phyloP scores from a whole-genome alignment of 1,284 basidiomycete genomes.

The Naganishia sp. region DNA sequence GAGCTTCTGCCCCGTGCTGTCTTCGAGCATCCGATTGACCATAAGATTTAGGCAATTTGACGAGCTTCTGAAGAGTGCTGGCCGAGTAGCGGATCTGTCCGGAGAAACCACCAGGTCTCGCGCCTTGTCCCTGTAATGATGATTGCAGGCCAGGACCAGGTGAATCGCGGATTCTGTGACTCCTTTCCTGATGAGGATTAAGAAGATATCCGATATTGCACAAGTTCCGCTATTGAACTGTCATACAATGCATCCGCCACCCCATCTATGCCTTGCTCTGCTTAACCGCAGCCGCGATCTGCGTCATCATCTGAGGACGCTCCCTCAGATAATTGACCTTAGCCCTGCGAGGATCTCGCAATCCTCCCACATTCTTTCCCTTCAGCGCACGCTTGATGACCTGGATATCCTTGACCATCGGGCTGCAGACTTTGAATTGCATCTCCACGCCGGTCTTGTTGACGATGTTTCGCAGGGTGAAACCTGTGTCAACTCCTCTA shows the following conservation, averaged over 20 bases:
- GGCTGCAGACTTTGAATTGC: conserved; percentile 80
- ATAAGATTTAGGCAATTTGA: conserved; percentile 12
- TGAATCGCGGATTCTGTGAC: not conserved
- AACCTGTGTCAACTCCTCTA: conserved; percentile 77
- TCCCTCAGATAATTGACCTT: conserved; percentile 53
- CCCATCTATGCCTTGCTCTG: conserved; percentile 31
- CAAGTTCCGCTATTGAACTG: not conserved
- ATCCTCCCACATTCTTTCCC: conserved; percentile 35
- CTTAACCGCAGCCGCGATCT: conserved; percentile 51
- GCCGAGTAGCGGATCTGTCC: too few relatives aligned
- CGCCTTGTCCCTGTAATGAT: not conserved
- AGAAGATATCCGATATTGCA: not conserved
- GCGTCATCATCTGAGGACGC: conserved; percentile 46
- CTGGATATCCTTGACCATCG: conserved; percentile 80
- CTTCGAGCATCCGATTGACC: not conserved
- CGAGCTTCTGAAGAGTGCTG: not conserved
- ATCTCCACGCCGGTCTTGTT: conserved; percentile 86
- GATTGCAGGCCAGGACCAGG: not conserved
- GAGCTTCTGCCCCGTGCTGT: too few relatives aligned
- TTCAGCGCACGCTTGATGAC: conserved; percentile 54
- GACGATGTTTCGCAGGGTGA: conserved; percentile 81
- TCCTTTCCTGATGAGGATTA: not conserved
- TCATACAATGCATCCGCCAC: conserved; percentile 1
- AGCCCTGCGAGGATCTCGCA: conserved; percentile 46
- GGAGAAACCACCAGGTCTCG: not conserved